phyloP scores from a whole-genome alignment of 192 early-diverging fungal species.

The Linnemannia hyalina region DNA sequence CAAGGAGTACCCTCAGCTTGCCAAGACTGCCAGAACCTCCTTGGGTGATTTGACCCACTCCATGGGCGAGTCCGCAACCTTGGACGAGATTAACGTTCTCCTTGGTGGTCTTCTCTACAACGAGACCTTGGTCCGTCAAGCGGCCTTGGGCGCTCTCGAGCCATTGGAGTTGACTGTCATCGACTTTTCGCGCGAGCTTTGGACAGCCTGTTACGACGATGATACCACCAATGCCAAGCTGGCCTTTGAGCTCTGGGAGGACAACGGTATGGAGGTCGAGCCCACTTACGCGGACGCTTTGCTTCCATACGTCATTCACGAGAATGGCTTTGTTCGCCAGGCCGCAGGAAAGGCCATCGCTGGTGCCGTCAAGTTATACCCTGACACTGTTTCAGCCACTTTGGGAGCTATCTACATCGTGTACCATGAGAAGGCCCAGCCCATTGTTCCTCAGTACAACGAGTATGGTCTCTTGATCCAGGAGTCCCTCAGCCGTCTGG shows the following conservation, averaged over 20 bases:
- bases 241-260: conserved; percentile 75
- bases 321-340: conserved; percentile 68
- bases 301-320: conserved; percentile 61
- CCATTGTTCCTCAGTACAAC: conserved; percentile 91
- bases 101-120: conserved; percentile 73
- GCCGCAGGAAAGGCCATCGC: conserved; percentile 75
- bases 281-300: conserved; percentile 61
- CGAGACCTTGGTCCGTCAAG: conserved; percentile 76
- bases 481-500: conserved; percentile 83
- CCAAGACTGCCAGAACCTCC: conserved; percentile 68
- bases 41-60: conserved; percentile 60
- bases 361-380: conserved; percentile 69
- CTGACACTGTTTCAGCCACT: conserved; percentile 64
- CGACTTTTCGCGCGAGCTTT: conserved; percentile 76
- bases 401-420: conserved; percentile 69
- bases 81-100: conserved; percentile 68
- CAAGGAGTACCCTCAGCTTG: conserved; percentile 69
- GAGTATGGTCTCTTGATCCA: conserved; percentile 91
- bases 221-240: conserved; percentile 67
- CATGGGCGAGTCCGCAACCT: conserved; percentile 61
- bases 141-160: conserved; percentile 74
- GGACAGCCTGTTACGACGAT: conserved; percentile 77
- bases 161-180: conserved; percentile 67
- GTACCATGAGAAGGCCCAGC: conserved; percentile 73
- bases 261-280: conserved; percentile 69